Evolutionary conservation across 768 basidiomycete species (phyloP).

Genomic region (Boletales sp.): DNA sequence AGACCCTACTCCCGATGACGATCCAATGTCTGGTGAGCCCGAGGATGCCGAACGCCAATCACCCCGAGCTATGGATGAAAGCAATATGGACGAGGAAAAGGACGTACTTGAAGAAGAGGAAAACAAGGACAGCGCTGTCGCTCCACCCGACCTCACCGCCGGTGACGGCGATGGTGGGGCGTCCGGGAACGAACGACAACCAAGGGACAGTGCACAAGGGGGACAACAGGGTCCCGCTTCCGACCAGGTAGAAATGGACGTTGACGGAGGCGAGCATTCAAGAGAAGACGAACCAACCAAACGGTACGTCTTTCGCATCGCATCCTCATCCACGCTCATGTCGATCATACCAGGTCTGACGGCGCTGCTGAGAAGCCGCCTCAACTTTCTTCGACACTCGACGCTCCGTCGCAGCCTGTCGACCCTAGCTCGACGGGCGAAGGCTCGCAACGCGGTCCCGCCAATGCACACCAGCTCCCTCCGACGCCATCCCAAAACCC

Average conservation of each 20-base stretch:
- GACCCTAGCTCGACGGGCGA: constrained; percentile 35
- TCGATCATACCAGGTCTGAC: constrained; percentile 6
- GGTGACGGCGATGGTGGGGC: constrained; percentile 23
- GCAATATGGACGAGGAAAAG: constrained; percentile 17
- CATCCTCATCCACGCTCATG: neutral
- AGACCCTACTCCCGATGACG: constrained; percentile 12
- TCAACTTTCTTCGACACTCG: constrained; percentile 1
- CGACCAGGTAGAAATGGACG: constrained; percentile 10
- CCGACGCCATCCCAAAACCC: constrained; percentile 45
- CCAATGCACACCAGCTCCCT: constrained; percentile 37
- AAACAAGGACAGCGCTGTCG: constrained; percentile 24
- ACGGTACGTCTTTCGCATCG: constrained; percentile 10
- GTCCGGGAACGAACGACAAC: constrained; percentile 14
- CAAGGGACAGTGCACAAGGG: constrained; percentile 16
- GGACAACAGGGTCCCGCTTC: constrained; percentile 20
- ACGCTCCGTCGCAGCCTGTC: constrained; percentile 9
- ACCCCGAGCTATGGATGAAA: constrained; percentile 16
- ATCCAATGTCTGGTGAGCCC: constrained; percentile 21
- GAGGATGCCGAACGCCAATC: constrained; percentile 20
- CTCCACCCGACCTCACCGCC: constrained; percentile 35
- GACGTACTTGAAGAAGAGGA: constrained; percentile 30
- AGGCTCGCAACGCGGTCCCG: constrained; percentile 45
- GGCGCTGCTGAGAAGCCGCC: constrained; percentile 10
- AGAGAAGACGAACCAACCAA: constrained; percentile 16
- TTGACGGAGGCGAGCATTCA: constrained; percentile 20